These are phyloP conservation scores for Cubamyces lactineus DNA, from an alignment of 768 basidiomycete species.

Conservation along the genomic window DNA sequence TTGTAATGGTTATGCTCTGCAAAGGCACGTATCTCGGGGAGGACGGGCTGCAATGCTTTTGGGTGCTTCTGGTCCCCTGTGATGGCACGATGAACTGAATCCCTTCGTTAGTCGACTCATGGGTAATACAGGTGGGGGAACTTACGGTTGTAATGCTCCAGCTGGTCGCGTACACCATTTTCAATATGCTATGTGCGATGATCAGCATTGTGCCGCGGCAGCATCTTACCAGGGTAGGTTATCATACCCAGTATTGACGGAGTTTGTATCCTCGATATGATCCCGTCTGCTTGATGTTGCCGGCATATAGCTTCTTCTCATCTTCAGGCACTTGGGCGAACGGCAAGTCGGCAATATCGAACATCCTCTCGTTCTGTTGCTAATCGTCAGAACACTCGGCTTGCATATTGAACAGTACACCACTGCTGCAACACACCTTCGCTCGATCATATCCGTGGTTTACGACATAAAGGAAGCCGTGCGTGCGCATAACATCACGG, in stretches of 20 bases:
- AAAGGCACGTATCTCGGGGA: slow-evolving; percentile 57
- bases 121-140: neutral
- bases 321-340: slow-evolving; percentile 38
- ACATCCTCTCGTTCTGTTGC: slow-evolving; percentile 36
- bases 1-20: slow-evolving; percentile 53
- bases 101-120: neutral
- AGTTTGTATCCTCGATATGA: slow-evolving; percentile 61
- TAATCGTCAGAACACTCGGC: neutral
- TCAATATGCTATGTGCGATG: slow-evolving; percentile 51
- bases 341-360: slow-evolving; percentile 42
- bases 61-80: slow-evolving; percentile 51
- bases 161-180: slow-evolving; percentile 60
- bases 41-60: slow-evolving; percentile 48
- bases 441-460: slow-evolving; percentile 35
- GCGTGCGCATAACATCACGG: slow-evolving; percentile 33
- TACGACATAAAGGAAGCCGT: slow-evolving; percentile 39
- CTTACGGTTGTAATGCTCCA: slow-evolving; percentile 65
- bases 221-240: neutral
- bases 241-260: slow-evolving; percentile 54
- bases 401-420: too few relatives aligned
- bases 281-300: slow-evolving; percentile 43
- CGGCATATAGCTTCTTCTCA: slow-evolving; percentile 38
- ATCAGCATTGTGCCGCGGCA: neutral
- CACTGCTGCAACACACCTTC: slow-evolving; percentile 23
- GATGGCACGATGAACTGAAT: slow-evolving; percentile 54